These are phyloP conservation scores for Conidiobolus incongruus DNA, from an alignment of 371 early-diverging fungal species.

Conservation along the genomic window DNA sequence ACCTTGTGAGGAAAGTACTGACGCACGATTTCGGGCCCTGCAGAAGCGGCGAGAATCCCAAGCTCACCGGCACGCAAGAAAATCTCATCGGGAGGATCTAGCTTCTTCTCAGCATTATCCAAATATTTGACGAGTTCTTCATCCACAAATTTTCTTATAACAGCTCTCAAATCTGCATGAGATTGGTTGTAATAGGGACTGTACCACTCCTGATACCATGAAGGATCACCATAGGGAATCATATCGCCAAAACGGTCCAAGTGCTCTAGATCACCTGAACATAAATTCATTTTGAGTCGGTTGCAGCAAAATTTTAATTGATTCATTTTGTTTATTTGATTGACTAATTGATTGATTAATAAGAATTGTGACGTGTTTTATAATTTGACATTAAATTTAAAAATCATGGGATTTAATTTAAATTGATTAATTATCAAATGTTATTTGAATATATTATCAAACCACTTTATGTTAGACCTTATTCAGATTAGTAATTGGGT, in stretches of 20 bases:
- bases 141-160: conserved; percentile 47
- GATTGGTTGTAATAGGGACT: conserved; percentile 56
- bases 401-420: no score
- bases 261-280: no score
- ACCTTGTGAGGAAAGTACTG: conserved; percentile 6
- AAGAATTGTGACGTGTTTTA: no score
- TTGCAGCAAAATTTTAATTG: no score
- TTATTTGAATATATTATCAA: no score
- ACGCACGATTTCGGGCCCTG: conserved; percentile 15
- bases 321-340: no score
- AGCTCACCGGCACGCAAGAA: conserved; percentile 42
- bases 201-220: conserved; percentile 58
- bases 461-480: no score
- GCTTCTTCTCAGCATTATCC: conserved; percentile 71
- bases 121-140: conserved; percentile 57
- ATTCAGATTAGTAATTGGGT: no score
- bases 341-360: no score
- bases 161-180: conserved; percentile 44
- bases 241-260: conserved; percentile 49
- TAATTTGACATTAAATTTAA: no score
- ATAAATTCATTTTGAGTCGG: no score
- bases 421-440: no score
- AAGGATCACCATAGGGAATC: conserved; percentile 62
- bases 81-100: conserved; percentile 33
- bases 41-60: conserved; percentile 43